Base-by-base conservation (phyloP, 2,329 filamentous ascomycete species). In the Chalaropsis ovoidea region DNA sequence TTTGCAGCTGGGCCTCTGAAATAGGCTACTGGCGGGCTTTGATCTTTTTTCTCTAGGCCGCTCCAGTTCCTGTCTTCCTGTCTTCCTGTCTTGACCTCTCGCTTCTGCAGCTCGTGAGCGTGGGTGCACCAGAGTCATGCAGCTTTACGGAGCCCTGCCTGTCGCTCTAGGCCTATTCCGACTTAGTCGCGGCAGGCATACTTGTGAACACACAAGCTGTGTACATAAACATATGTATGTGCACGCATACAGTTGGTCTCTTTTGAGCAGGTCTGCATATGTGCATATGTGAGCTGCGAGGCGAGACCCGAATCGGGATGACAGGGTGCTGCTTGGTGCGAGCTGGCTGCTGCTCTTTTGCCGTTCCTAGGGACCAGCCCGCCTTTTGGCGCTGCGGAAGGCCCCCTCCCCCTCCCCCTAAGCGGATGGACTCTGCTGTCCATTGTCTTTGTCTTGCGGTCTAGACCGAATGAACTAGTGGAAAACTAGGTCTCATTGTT, bases 391-490 rank as follows among this genome's bases (percentile, higher is more conserved):
- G 52, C 11, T 56, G 17, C 52, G 22, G 52, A 49, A 49, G 22
- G 45, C 6, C 31, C 31, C 6, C 31, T 6, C 31, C 31, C 31
- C 31, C 31, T 2, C 52, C 22, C 15, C 52, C 17, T 31, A 27
- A 56, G 52, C 11, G 22, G 22, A 31, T 31, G 31, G 52, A 11
- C 52, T 56, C 24, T 56, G 45, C 19, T 56, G 22, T 22, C 15
- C 52, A 27, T 56, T 56, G 24, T 56, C 52, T 56, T 56, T 56
- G 52, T 56, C 52, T 56, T 56, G 52, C 52, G 52, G 52, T 56
- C 52, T 56, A 56, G 52, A 56, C 52, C 22, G 52, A 15, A 27
- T 35, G 52, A 56, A 35, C 52, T 35, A 56, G 22, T 17, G 52
- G 52, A 24, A 49, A 49, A 8, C 45, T 22, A 31, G 22, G 24